A percentile compares a stretch with the other conserved stretches of the same genome.
Evolutionary conservation across 2,329 filamentous ascomycete genomes (phyloP).

Genomic region (Microdochium trichocladiopsis): DNA sequence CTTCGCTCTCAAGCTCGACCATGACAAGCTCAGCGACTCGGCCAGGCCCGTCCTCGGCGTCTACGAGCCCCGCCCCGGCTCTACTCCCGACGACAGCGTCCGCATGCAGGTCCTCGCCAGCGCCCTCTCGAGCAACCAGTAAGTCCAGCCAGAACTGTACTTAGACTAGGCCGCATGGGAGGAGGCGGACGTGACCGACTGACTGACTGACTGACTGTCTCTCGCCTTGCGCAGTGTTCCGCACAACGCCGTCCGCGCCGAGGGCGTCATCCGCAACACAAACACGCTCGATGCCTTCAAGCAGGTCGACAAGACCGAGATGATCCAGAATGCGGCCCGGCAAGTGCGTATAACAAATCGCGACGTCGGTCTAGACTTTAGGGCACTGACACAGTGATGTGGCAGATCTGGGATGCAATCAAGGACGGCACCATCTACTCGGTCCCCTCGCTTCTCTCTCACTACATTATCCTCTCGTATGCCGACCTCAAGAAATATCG

Average conservation of each 20-base stretch:
- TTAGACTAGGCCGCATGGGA: too few relatives aligned
- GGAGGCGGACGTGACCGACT: too few relatives aligned
- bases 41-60: conserved; percentile 79
- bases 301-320: conserved; percentile 68
- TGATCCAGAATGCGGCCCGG: conserved; percentile 71
- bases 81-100: conserved; percentile 68
- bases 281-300: conserved; percentile 95
- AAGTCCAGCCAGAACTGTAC: too few relatives aligned
- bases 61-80: conserved; percentile 73
- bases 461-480: conserved; percentile 84
- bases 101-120: conserved; percentile 87
- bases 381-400: conserved; percentile 14
- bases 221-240: conserved; percentile 48
- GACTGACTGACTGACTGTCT: too few relatives aligned
- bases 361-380: not conserved
- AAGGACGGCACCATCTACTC: conserved; percentile 95
- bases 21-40: conserved; percentile 94
- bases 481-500: conserved; percentile 96
- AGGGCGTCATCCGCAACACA: conserved; percentile 91
- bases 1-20: conserved; percentile 89
- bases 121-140: conserved; percentile 79
- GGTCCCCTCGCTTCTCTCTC: conserved; percentile 82
- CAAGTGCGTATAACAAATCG: conserved; percentile 48
- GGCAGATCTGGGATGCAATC: conserved; percentile 95
- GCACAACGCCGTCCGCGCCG: conserved; percentile 69